A percentile compares a stretch with the other conserved stretches of the same genome.
phyloP scores from a whole-genome alignment of 306 rosid species.

The Coriaria nepalensis region DNA sequence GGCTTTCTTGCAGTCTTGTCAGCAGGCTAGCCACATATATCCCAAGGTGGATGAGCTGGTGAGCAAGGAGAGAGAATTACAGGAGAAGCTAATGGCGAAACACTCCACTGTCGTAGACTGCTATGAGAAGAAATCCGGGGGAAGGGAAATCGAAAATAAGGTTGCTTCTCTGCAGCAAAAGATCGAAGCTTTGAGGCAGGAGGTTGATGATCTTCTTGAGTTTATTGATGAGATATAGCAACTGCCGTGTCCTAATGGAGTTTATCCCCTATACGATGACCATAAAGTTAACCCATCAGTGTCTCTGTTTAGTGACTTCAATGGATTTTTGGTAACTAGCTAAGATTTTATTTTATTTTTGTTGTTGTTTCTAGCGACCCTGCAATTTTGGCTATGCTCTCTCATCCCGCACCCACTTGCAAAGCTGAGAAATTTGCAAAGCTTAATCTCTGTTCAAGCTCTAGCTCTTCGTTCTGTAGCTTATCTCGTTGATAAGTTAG shows the following conservation, averaged over 20 bases:
- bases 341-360: slow-evolving; percentile 1
- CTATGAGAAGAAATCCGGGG: slow-evolving; percentile 77
- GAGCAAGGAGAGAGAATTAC: slow-evolving; percentile 72
- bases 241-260: not conserved
- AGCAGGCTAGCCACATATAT: slow-evolving; percentile 60
- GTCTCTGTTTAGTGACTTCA: not conserved
- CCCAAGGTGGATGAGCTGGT: slow-evolving; percentile 93
- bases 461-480: too few relatives aligned
- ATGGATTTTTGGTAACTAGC: not conserved
- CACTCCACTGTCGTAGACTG: slow-evolving; percentile 73
- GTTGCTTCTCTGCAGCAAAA: slow-evolving; percentile 66
- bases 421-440: too few relatives aligned
- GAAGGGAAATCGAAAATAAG: slow-evolving; percentile 86
- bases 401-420: too few relatives aligned
- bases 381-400: too few relatives aligned
- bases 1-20: slow-evolving; percentile 62
- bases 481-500: too few relatives aligned
- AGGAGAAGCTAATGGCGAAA: slow-evolving; percentile 67
- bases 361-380: too few relatives aligned
- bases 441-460: too few relatives aligned
- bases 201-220: slow-evolving; percentile 76
- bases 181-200: slow-evolving; percentile 58
- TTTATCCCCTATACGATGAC: too few relatives aligned
- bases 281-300: not conserved
- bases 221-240: slow-evolving; percentile 51